These are phyloP conservation scores for Spatholobus suberectus DNA, from an alignment of 306 rosid species.

Conservation along the genomic window DNA sequence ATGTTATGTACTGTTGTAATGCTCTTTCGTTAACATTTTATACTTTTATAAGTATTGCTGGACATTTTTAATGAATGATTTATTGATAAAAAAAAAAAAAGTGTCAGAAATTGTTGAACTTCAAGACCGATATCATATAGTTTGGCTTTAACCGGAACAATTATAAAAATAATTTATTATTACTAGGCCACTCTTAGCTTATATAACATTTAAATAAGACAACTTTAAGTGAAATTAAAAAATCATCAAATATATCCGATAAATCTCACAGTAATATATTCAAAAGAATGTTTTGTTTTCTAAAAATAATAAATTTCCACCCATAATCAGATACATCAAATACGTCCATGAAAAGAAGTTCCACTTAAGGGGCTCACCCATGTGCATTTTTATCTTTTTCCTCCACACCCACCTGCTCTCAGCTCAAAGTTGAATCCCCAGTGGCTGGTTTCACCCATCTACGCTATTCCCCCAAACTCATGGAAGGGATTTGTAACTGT, in stretches of 20 bases:
- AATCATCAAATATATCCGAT: neutral
- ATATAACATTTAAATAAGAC: neutral
- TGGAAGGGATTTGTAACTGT: constrained; percentile 20
- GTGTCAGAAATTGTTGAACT: neutral
- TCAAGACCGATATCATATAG: neutral
- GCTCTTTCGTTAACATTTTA: no score
- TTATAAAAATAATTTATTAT: neutral
- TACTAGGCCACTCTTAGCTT: neutral
- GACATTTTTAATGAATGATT: no score
- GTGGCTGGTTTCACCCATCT: constrained; percentile 4
- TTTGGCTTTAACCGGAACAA: no score
- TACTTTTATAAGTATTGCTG: no score
- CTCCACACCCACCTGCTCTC: neutral
- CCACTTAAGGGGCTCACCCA: constrained; percentile 28
- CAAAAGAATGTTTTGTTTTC: neutral
- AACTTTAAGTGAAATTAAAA: neutral
- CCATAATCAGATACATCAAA: neutral
- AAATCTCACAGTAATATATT: neutral
- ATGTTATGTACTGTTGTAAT: no score
- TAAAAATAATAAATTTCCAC: neutral
- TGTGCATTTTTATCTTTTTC: constrained; percentile 38
- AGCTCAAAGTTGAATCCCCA: neutral
- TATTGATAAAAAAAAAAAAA: no score
- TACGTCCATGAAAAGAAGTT: constrained; percentile 32
- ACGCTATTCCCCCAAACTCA: constrained; percentile 30